A percentile compares a stretch with the other conserved stretches of the same genome.
Evolutionary conservation across 768 basidiomycete genomes (phyloP).

Genomic region (Mycena galopus): DNA sequence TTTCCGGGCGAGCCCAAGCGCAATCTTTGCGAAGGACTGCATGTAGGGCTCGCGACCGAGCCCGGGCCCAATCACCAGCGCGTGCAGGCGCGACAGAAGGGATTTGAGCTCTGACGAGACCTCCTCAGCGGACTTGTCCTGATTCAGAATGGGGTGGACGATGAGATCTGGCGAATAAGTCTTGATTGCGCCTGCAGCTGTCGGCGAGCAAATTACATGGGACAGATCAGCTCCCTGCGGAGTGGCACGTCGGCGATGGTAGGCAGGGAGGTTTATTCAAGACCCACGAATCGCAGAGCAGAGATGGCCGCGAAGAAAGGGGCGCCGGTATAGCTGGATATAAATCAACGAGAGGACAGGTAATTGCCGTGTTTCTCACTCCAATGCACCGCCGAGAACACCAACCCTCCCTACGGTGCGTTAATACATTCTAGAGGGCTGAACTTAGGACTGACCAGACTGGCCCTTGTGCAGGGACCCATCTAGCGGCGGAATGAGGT

Average conservation of each 20-base stretch:
- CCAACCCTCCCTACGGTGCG: conserved; percentile 82
- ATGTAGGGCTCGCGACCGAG: conserved; percentile 93
- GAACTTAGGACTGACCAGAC: conserved; percentile 68
- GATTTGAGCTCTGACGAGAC: conserved; percentile 69
- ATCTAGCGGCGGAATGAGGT: conserved; percentile 91
- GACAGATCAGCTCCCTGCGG: conserved; percentile 91
- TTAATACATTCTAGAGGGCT: not conserved
- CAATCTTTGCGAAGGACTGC: conserved; percentile 84
- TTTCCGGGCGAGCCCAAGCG: conserved; percentile 78
- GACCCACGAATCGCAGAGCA: conserved; percentile 83
- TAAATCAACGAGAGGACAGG: not conserved
- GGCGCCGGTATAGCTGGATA: conserved; percentile 90
- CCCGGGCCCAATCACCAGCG: conserved; percentile 93
- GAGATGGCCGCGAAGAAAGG: conserved; percentile 97
- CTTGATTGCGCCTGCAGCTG: conserved; percentile 94
- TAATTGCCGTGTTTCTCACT: conserved; percentile 65
- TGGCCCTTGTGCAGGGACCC: conserved; percentile 95
- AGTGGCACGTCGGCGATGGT: conserved; percentile 7
- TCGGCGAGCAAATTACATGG: conserved; percentile 97
- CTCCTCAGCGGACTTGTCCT: conserved; percentile 68
- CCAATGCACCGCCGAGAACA: conserved; percentile 92
- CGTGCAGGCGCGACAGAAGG: conserved; percentile 89
- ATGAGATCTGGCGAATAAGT: conserved; percentile 97
- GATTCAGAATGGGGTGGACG: conserved; percentile 91
- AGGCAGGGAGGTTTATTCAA: not conserved